These are phyloP conservation scores for Cytospora leucostoma DNA, from an alignment of 2,329 filamentous ascomycete species.

Conservation along the genomic window DNA sequence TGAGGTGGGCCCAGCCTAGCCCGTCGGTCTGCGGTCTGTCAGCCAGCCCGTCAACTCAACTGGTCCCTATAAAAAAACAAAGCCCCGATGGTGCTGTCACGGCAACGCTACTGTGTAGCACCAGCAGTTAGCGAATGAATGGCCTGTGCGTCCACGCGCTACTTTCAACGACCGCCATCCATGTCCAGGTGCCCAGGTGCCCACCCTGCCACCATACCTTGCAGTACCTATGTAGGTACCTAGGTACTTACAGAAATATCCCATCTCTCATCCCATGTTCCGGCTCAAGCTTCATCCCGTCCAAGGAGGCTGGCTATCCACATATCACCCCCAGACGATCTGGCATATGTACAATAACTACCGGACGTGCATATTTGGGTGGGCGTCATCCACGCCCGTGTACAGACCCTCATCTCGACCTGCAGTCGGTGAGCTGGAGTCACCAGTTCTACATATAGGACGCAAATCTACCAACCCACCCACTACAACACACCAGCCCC, in stretches of 20 bases:
- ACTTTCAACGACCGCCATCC: too few species aligned
- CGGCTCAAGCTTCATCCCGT: background rate
- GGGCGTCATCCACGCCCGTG: too few species aligned
- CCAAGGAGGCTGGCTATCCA: background rate
- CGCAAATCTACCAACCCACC: too few species aligned
- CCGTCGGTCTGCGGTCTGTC: too few species aligned
- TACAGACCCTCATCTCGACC: background rate
- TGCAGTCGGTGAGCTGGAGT: background rate
- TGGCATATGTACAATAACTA: background rate
- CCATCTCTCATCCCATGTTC: background rate
- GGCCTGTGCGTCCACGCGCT: background rate
- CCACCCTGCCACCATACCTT: too few species aligned
- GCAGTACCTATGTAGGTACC: too few species aligned
- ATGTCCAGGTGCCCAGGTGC: too few species aligned
- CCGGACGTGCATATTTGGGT: background rate
- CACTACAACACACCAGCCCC: too few species aligned
- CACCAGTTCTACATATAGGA: background rate
- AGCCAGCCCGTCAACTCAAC: background rate
- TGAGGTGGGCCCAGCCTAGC: background rate
- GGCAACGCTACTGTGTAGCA: slow-evolving; percentile 1
- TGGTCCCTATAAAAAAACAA: background rate
- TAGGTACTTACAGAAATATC: too few species aligned
- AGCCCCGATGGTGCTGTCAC: background rate
- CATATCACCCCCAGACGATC: background rate
- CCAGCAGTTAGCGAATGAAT: background rate